Conservation (phyloP, 106 monocot species). For the Xerophyta viscosa region DNA sequence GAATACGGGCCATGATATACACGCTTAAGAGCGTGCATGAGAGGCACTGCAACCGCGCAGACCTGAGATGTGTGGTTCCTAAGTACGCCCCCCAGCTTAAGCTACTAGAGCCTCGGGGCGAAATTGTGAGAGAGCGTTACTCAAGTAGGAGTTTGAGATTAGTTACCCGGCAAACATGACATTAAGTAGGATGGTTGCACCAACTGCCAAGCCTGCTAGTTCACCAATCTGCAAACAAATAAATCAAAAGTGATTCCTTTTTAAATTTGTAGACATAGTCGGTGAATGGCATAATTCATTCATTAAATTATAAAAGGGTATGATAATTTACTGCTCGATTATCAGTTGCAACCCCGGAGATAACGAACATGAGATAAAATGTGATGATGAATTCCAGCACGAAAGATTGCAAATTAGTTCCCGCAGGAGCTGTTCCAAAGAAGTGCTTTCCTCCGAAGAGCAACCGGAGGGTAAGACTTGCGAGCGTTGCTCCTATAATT, state of each 20-base stretch:
- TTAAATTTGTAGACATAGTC: no score
- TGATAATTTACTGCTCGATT: conserved; percentile 54
- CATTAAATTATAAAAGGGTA: no score
- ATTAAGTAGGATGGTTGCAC: conserved; percentile 57
- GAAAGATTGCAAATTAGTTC: conserved; percentile 50
- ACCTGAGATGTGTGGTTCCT: background rate
- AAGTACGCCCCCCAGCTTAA: no score
- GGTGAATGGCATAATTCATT: no score
- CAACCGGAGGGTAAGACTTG: conserved; percentile 57
- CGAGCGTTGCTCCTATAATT: conserved; percentile 43
- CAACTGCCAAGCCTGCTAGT: conserved; percentile 69
- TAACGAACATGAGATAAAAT: conserved; percentile 93
- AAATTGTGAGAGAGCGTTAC: no score
- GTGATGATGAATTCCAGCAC: conserved; percentile 77
- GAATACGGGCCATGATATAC: no score
- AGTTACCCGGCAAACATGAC: conserved; percentile 55
- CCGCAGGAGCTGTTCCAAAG: conserved; percentile 49
- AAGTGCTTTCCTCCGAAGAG: conserved; percentile 50
- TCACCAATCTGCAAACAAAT: conserved; percentile 54
- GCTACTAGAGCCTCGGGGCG: no score
- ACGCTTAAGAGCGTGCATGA: no score
- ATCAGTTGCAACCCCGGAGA: conserved; percentile 86
- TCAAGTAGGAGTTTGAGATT: no score
- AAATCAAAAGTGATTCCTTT: no score
- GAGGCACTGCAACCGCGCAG: no score